Percentiles rank a stretch among this genome's conserved stretches.
phyloP scores from a whole-genome alignment of 805 yeast genomes.

The Metschnikowia rubicola region DNA sequence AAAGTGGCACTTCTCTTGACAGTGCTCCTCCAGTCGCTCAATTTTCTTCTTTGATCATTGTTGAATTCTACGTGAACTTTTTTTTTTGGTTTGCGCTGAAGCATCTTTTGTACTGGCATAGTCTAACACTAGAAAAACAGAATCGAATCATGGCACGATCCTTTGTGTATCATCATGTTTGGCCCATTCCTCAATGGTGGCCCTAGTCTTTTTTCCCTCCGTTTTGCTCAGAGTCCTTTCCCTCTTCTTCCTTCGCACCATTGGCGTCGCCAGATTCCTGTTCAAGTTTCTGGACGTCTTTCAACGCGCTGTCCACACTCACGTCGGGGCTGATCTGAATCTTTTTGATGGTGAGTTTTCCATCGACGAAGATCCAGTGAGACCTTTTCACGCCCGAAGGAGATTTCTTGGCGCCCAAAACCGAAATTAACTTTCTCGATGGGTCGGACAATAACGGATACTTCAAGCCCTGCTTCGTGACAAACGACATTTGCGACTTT shows the following conservation, averaged over 20 bases:
- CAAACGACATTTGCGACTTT: constrained; percentile 71
- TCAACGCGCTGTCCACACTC: constrained; percentile 58
- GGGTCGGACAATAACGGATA: constrained; percentile 80
- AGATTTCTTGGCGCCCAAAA: constrained; percentile 78
- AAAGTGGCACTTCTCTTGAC: constrained; percentile 44
- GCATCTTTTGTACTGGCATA: no score
- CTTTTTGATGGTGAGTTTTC: constrained; percentile 54
- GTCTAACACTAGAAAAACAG: no score
- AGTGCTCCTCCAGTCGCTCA: constrained; percentile 27
- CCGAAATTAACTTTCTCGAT: constrained; percentile 58
- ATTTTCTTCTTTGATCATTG: background rate
- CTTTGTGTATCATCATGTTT: no score
- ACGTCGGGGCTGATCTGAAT: constrained; percentile 49
- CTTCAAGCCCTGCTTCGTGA: constrained; percentile 67
- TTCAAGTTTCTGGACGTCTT: constrained; percentile 47
- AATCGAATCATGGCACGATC: no score
- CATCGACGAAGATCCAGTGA: constrained; percentile 87
- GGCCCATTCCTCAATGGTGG: background rate
- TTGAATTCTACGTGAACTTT: no score
- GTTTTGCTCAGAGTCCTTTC: background rate
- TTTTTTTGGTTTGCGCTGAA: no score
- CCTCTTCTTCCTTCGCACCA: background rate
- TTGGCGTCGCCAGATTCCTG: constrained; percentile 7
- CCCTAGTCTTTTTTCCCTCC: background rate
- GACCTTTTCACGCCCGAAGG: constrained; percentile 80